Base-by-base conservation (phyloP, 805 yeast species). In the Starmerella stellata region DNA sequence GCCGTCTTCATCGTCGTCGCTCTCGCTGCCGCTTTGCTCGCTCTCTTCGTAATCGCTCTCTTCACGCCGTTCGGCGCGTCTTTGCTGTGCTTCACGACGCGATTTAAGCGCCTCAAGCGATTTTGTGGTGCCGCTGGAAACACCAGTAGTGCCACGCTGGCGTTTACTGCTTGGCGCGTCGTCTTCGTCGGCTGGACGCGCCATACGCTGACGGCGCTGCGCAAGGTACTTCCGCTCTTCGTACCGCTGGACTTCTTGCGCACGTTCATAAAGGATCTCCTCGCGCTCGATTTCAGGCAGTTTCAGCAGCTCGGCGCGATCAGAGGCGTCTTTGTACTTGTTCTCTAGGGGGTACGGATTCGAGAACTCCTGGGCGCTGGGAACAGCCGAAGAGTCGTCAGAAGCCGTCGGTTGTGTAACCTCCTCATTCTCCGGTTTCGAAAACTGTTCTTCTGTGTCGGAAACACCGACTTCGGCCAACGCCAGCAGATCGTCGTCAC, bases 281-380 rank as follows among this genome's bases (percentile, higher is more conserved):
- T 90, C 98, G 53, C 96, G 77, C 52, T 80, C 80, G 57, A 90
- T 72, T 64, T 90, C 98, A 40, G 87, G 93, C 74, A 90, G 68
- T 1, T 65, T 55, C 35, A 67, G 41, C 13, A 53, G 63, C 39
- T 63, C 58, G 1, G 62, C 72, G 43, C 80, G 69, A 59, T 90
- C 99, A 7, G 63, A 66, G 38, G 74, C 93, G 57, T 83, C 77
- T 51, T 75, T 79, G 63, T 75, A 90, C 52, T 81, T 82, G 5
- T 93, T 94, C 53, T 83, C 95, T 38, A 87, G 59, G 2, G 98
- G 98, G 55, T 85, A 90, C 8, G 96, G 98, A 51, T 78, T 76
- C 34, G 52, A 56, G 24, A 49, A 49, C 15, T 49, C 55, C 5
- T 38, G 30, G 11, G 50, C n/a, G 29, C 17, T 49, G 45, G 34